Conservation (phyloP, 768 basidiomycete genomes). For the Amanita rubescens region DNA sequence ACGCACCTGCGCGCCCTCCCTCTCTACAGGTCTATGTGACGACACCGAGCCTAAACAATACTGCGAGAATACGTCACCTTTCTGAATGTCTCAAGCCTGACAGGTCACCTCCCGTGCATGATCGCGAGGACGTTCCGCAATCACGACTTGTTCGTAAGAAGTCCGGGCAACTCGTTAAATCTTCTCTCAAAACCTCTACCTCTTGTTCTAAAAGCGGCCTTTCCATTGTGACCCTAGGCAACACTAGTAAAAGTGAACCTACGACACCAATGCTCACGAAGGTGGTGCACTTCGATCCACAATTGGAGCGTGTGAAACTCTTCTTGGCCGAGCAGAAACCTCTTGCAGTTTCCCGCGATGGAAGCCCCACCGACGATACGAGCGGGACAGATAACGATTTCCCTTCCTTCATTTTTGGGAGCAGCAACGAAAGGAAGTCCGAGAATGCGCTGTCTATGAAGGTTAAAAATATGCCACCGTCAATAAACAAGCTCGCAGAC, state of each 20-base stretch:
- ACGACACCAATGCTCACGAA: slow-evolving; percentile 72
- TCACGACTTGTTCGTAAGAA: slow-evolving; percentile 75
- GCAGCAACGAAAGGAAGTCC: slow-evolving; percentile 23
- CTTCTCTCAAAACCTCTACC: slow-evolving; percentile 74
- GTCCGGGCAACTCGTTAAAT: slow-evolving; percentile 88
- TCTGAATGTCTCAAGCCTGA: background rate
- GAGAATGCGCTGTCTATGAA: slow-evolving; percentile 45
- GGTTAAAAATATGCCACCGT: slow-evolving; percentile 59
- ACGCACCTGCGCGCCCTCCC: slow-evolving; percentile 10
- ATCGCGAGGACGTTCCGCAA: slow-evolving; percentile 21
- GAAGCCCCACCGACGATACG: slow-evolving; percentile 79
- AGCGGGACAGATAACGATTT: slow-evolving; percentile 77
- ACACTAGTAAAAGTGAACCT: slow-evolving; percentile 66
- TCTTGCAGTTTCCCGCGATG: slow-evolving; percentile 84
- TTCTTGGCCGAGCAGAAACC: slow-evolving; percentile 96
- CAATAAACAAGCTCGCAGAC: slow-evolving; percentile 30
- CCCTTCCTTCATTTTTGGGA: slow-evolving; percentile 59
- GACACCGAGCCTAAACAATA: slow-evolving; percentile 23
- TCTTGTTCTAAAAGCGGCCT: slow-evolving; percentile 43
- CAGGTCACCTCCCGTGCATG: slow-evolving; percentile 16
- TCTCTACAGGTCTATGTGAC: slow-evolving; percentile 35
- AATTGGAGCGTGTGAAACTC: slow-evolving; percentile 90
- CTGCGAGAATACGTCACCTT: slow-evolving; percentile 17
- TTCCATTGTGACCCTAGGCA: slow-evolving; percentile 42
- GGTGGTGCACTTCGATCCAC: slow-evolving; percentile 86